phyloP scores from a whole-genome alignment of 768 basidiomycete genomes.

The Lactarius sp. region DNA sequence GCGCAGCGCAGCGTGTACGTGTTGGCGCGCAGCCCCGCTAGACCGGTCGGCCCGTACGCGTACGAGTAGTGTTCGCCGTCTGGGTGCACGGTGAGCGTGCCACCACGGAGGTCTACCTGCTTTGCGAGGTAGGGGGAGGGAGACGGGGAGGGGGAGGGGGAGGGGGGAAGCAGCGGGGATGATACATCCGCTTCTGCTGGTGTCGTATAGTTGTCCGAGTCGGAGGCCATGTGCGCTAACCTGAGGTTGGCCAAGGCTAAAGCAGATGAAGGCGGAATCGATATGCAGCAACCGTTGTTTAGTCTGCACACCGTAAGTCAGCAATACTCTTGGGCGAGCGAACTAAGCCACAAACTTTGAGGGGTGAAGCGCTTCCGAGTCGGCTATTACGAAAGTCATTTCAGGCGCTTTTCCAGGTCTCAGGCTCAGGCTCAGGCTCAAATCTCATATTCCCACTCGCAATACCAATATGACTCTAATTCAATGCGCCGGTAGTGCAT shows the following conservation, averaged over 20 bases:
- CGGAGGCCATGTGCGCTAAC: not conserved
- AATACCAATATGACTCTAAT: not conserved
- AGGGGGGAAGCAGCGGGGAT: conserved; percentile 12
- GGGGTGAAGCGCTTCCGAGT: too few relatives aligned
- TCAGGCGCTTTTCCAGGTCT: not conserved
- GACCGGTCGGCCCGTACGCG: conserved; percentile 66
- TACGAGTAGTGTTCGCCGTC: conserved; percentile 47
- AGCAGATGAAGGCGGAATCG: not conserved
- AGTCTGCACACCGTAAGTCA: too few relatives aligned
- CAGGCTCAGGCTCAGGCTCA: not conserved
- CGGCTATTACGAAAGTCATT: too few relatives aligned
- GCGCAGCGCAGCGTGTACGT: conserved; percentile 63
- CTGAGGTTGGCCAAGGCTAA: not conserved
- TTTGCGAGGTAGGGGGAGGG: not conserved
- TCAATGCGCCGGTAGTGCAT: not conserved
- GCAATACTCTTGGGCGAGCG: not conserved
- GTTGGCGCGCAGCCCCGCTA: conserved; percentile 60
- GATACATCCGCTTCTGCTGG: conserved; percentile 9
- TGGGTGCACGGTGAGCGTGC: conserved; percentile 20
- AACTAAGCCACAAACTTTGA: not conserved
- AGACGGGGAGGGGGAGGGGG: not conserved
- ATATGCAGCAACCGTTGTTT: too few relatives aligned
- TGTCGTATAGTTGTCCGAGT: conserved; percentile 1
- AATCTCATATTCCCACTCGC: not conserved
- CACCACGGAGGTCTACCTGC: conserved; percentile 14